These are phyloP conservation scores for Sporothrix phasma DNA, from an alignment of 2,329 filamentous ascomycete genomes.

Conservation along the genomic window DNA sequence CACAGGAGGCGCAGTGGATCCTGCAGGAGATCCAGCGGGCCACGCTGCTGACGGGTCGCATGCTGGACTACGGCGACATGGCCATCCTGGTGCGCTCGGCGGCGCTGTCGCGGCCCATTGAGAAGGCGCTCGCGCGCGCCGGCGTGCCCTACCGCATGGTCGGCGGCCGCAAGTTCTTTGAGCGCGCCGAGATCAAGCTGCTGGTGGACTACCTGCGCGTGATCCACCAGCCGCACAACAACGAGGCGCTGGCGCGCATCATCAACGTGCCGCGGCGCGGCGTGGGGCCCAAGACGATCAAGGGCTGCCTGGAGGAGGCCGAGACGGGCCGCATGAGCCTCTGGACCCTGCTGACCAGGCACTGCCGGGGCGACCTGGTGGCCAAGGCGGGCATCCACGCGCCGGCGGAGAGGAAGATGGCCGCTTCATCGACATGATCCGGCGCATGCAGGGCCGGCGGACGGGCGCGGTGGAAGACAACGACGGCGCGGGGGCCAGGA, in stretches of 20 bases:
- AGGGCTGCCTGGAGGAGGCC: constrained; percentile 64
- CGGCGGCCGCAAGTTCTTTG: constrained; percentile 82
- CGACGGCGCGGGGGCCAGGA: background rate
- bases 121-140: constrained; percentile 67
- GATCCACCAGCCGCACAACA: constrained; percentile 74
- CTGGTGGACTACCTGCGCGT: constrained; percentile 82
- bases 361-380: constrained; percentile 40
- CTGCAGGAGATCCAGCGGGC: constrained; percentile 70
- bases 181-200: constrained; percentile 78
- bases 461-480: background rate
- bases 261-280: constrained; percentile 77
- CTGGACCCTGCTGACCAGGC: constrained; percentile 59
- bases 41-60: constrained; percentile 58
- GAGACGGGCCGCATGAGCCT: constrained; percentile 58
- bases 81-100: constrained; percentile 83
- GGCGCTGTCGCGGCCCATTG: constrained; percentile 72
- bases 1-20: constrained; percentile 77
- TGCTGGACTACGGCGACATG: constrained; percentile 67
- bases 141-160: constrained; percentile 90
- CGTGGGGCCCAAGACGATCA: constrained; percentile 71
- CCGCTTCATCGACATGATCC: background rate
- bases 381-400: constrained; percentile 39
- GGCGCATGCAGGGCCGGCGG: background rate
- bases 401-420: background rate
- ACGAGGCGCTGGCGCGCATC: constrained; percentile 72